Base-by-base conservation (phyloP, 1,284 basidiomycete genomes). In the Malassezia sp. region DNA sequence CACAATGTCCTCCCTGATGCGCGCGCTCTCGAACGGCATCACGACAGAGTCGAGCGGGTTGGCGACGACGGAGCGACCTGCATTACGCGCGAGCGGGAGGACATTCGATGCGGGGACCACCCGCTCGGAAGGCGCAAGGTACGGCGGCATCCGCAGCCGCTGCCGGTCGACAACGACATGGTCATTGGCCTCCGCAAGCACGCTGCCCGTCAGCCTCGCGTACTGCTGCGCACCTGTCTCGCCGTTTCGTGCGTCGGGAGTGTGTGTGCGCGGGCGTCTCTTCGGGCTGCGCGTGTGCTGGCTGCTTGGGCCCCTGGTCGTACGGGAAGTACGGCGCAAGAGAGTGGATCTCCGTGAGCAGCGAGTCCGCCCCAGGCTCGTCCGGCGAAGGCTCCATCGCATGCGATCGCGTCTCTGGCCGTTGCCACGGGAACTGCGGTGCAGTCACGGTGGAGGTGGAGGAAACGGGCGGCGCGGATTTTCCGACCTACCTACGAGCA, bases 1-100 rank as follows among this genome's bases (percentile, higher is more conserved):
- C 8, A 68, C 57, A 28, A 67, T 61, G 35, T 68, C 63, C 40
- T 60, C 54, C 15, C 57, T 51, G 14, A 68, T 52, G 20, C 44
- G 43, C 5, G 60, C 51, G 23, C 61, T 58, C 38, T 56, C 54
- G 26, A 58, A 63, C 4, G 56, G 53, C 24, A 66, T 49, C n/a
- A 66, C 57, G 28, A 62, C 64, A 7, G 62, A 59, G 23, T 38
- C 33, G 5, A 18, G 29, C 15, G 36, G 18, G n/a, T 37, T 31
- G 4, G 23, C 24, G 2, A 14, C 17, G 14, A 27, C 27, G 4
- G 37, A 34, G 5, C 20, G 29, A 12, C 40, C 37, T 5, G 20
- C n/a, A 7, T n/a, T n/a, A n/a, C n/a, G n/a, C n/a, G n/a, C n/a
- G n/a, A n/a, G n/a, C n/a, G n/a, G n/a, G n/a, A 36, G 24, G 32